Base-by-base conservation (phyloP, 305 asterid genomes). In the Fraxinus nigra region DNA sequence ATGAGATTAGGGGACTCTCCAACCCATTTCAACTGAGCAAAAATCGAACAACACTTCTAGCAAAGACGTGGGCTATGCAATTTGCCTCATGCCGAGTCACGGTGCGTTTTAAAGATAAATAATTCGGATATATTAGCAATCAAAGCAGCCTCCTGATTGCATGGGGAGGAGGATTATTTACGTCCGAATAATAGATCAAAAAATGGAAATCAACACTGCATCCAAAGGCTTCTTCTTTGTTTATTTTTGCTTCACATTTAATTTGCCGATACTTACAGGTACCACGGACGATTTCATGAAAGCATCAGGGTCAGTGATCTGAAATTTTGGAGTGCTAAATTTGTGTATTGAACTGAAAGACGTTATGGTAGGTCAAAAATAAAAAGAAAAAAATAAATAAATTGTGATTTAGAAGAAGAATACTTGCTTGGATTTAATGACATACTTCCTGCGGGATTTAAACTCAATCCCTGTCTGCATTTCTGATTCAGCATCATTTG, bases 401-500 rank as follows among this genome's bases (percentile, higher is more conserved):
- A 18, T 14, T 5, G 18, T 20, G 38, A 79, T 26, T 72, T 51
- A 7, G 78, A 81, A 81, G 54, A 46, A 65, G 84, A 69, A 3
- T 26, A 85, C 93, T 16, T 81, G 94, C 93, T 16, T 81, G 94
- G 87, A 86, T 91, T 90, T 1, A 94, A 73, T 30, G 87, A 70
- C 92, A 89, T 91, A 76, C 80, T 84, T 72, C 92, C 98, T 33
- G 37, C 37, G 37, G 4, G 37, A 33, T 33, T 32, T 32, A 32
- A 32, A 32, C 35, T 32, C 35, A 32, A 32, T 32, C 35, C 92
- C 98, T 5, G 97, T 90, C 90, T 95, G 97, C 20, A 92, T 91
- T 83, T 93, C 98, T 1, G 95, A 93, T 80, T 90, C 93, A 32
- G 76, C 75, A 37, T 88, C 92, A 87, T 89, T 93, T 24, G 93